Base-by-base conservation (phyloP, 2,329 filamentous ascomycete genomes). In the Penicillium sp. region DNA sequence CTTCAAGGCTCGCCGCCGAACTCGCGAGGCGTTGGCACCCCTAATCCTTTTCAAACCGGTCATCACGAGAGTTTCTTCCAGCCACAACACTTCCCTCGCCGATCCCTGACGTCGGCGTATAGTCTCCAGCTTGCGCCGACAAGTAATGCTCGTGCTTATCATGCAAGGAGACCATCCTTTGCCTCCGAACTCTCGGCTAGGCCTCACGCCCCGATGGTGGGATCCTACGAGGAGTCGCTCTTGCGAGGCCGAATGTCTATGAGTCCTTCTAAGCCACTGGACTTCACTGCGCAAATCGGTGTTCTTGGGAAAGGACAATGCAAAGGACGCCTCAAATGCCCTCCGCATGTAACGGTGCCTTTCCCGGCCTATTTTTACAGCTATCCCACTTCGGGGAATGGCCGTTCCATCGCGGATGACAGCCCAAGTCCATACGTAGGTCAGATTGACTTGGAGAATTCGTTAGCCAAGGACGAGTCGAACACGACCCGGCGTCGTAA, bases 301-400 rank as follows among this genome's bases (percentile, higher is more conserved):
- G 93, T 97, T 0, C 74, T 97, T 13, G 93, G 90, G 8, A 84
- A 85, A 57, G 90, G 90, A 6, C 86, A 91, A 57, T 96, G 91
- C 74, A 95, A 90, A 66, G 71, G 88, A 1, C 90, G 79, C 57
- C 75, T 97, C 14, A 82, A 82, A 49, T 97, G 93, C 61, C 93
- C 93, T 1, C 77, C 89, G 6, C 93, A 98, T 66, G 88, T 96
- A 45, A 91, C 86, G 0, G 74, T 98, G 3, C 85, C 89, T 0
- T 97, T 97, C 60, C 88, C 89, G 1, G 93, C 91, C 1, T 91
- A 97, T 0, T 98, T 96, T 61, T 98, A 97, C 72, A 95, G 86
- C 69, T 96, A 96, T 65, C 81, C 82, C 16, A 84, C 77, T 42
- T 85, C 84, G 0, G 78, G 77, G 1, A 76, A 79, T 55, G 83